Conservation (phyloP, 345 rosid genomes). For the Bruguiera parviflora region DNA sequence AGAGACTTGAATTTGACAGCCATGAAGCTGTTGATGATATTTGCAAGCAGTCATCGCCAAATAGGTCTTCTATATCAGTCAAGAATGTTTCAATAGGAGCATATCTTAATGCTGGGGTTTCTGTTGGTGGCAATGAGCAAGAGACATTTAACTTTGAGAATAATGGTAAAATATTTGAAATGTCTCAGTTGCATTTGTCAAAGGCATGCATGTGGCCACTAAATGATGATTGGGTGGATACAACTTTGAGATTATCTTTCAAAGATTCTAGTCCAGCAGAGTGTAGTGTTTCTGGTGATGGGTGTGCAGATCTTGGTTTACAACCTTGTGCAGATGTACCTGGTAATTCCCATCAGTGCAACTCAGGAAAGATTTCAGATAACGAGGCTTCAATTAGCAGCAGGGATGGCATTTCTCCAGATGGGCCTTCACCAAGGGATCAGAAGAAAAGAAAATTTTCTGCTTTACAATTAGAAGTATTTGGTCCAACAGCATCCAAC, state of each 20-base stretch:
- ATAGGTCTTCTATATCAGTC: conserved; percentile 22
- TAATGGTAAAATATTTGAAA: conserved; percentile 15
- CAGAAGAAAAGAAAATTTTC: conserved; percentile 34
- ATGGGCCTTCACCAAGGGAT: conserved; percentile 23
- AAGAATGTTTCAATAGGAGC: conserved; percentile 24
- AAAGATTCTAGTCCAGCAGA: conserved; percentile 30
- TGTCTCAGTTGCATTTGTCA: conserved; percentile 33
- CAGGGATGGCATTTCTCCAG: conserved; percentile 22
- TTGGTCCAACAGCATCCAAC: conserved; percentile 24
- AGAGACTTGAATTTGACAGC: conserved; percentile 10
- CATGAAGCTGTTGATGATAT: conserved; percentile 18
- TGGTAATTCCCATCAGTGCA: conserved; percentile 17
- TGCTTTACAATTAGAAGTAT: conserved; percentile 26
- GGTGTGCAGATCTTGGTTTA: conserved; percentile 19
- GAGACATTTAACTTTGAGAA: conserved; percentile 19
- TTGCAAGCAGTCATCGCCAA: conserved; percentile 24
- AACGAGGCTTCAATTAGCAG: conserved; percentile 26
- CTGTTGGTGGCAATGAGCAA: conserved; percentile 26
- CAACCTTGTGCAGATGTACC: conserved; percentile 17
- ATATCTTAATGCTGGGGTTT: conserved; percentile 16
- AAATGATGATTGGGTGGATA: conserved; percentile 32
- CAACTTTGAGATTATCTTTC: conserved; percentile 38
- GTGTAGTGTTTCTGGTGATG: conserved; percentile 14
- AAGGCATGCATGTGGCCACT: conserved; percentile 26
- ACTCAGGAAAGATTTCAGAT: conserved; percentile 27